Percentiles rank a stretch among this genome's conserved stretches.
Evolutionary conservation across 2,329 filamentous ascomycete genomes (phyloP).

Genomic region (Thelonectria rubi): DNA sequence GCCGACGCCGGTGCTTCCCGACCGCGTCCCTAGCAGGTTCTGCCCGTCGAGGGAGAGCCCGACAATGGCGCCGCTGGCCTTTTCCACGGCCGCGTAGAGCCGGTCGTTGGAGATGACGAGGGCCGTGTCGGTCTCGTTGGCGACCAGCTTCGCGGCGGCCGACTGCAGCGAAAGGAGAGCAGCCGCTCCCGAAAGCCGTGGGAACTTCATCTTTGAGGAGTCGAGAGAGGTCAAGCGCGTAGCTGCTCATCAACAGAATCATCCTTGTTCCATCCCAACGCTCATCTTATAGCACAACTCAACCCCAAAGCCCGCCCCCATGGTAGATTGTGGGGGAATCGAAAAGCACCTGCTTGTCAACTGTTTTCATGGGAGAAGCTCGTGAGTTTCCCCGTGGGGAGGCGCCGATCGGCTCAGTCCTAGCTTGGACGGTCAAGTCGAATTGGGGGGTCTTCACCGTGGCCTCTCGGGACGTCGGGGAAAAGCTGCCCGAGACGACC

Average conservation of each 20-base stretch:
- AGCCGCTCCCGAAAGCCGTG: conserved; percentile 30
- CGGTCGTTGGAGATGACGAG: conserved; percentile 51
- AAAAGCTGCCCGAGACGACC: conserved; percentile 17
- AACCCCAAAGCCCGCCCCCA: conserved; percentile 39
- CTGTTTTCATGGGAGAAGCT: conserved; percentile 23
- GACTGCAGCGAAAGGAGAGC: conserved; percentile 34
- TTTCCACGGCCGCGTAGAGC: conserved; percentile 49
- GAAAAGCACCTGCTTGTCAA: conserved; percentile 11
- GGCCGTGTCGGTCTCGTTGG: conserved; percentile 47
- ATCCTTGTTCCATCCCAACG: not conserved
- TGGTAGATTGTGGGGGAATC: conserved; percentile 34
- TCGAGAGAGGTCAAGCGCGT: conserved; percentile 6
- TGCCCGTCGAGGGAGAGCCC: conserved; percentile 49
- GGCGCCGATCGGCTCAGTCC: conserved; percentile 32
- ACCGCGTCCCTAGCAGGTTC: conserved; percentile 59
- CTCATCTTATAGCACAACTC: conserved; percentile 24
- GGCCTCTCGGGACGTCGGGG: conserved; percentile 34
- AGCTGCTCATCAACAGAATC: conserved; percentile 12
- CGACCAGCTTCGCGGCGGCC: conserved; percentile 42
- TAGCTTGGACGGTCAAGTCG: conserved; percentile 28
- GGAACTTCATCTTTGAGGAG: conserved; percentile 37
- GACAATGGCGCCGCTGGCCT: conserved; percentile 49
- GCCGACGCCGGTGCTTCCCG: conserved; percentile 55
- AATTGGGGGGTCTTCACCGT: conserved; percentile 25
- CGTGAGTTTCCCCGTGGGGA: conserved; percentile 39